Evolutionary conservation across 208 protist species (phyloP), one percentile per base, ranked within the genome.

Genomic region (Phytomonas sp.): DNA sequence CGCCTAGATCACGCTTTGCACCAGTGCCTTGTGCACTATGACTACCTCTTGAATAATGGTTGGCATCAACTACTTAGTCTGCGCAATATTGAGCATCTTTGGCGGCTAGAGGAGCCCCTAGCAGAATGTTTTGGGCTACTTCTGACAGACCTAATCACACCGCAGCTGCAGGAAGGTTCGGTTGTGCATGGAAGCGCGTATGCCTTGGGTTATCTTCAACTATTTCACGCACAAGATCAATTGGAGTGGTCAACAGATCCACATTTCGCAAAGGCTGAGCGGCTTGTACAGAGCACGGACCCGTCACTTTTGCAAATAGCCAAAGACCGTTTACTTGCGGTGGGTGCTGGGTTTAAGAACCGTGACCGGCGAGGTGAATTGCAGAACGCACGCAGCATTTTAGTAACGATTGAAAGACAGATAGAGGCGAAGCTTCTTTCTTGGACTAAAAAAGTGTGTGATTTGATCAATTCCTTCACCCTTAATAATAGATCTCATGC

Each of bases 61-160:
- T 96, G 92, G 89, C 88, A 94, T 64, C 86, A 88, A 56, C 75
- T 96, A 67, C 72, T 96, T n/a, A 76, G 76, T 65, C 81, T 96
- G n/a, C 88, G 88, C 59, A 92, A 86, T 56, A 81, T 94, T 32
- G 83, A 94, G 73, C 75, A 88, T 63, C 76, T 79, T 49, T 95
- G 89, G 88, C 78, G 80, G 23, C 80, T 94, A n/a, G 86, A 94
- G 68, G 76, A 78, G 49, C 33, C 45, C 12, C 71, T 97, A 14
- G 88, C 90, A 6, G 80, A 89, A 26, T 93, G 88, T 66, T 82
- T 97, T 68, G 88, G 88, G 19, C 75, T 76, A 30, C 71, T 76
- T 30, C 66, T 93, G 5, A 60, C 37, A 2, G 81, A 84, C 64
- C 72, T 88, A 49, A 73, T 84, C 4, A 81, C 76, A 42, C 69